Evolutionary conservation across 2,329 filamentous ascomycete species (phyloP), one percentile per base, ranked within the genome.

Genomic region (Penicillium carneum): DNA sequence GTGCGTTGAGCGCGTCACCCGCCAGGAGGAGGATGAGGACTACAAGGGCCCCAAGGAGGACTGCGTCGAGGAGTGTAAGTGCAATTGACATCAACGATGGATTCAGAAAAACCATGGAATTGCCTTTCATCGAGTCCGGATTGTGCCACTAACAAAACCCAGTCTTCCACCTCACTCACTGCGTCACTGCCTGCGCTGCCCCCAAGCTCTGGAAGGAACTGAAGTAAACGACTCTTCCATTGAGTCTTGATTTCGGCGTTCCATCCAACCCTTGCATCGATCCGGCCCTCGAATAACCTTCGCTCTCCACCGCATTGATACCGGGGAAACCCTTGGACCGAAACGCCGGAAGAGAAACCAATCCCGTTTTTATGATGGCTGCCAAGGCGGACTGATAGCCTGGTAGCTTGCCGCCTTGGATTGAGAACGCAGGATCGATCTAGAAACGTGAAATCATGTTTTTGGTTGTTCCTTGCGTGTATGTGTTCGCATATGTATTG

Each of bases 161-260:
- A 97, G 94, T 97, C 86, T 99, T 99, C 90, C 94, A 99, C 83
- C 91, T 99, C 74, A 89, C 91, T 74, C 95, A 98, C 86, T 99
- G 95, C 84, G 92, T 94, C 67, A 91, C 87, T 74, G 84, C 90
- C 78, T 99, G 95, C 80, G 94, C 95, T 66, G 95, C 95, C 57
- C 93, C 94, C 75, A 97, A 97, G 89, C 90, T 99, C 75, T 99
- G 92, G 88, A 87, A 89, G 69, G 84, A 88, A 81, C 90, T 98
- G 79, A 96, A 94, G 87, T 98, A 96, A 86, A 83, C 57, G 62
- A 66, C 61, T 71, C 64, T 42, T 29, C 34, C 50, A 43, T 39
- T 57, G 55, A 20, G 58, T 29, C 42, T 50, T 52, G 53, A 59
- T 61, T 63, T 62, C 61, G 56, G 38, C 62, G 56, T 33, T 42